Evolutionary conservation across 1,284 basidiomycete genomes (phyloP), one percentile per base, ranked within the genome.

Genomic region (Boletus semigastroideus): DNA sequence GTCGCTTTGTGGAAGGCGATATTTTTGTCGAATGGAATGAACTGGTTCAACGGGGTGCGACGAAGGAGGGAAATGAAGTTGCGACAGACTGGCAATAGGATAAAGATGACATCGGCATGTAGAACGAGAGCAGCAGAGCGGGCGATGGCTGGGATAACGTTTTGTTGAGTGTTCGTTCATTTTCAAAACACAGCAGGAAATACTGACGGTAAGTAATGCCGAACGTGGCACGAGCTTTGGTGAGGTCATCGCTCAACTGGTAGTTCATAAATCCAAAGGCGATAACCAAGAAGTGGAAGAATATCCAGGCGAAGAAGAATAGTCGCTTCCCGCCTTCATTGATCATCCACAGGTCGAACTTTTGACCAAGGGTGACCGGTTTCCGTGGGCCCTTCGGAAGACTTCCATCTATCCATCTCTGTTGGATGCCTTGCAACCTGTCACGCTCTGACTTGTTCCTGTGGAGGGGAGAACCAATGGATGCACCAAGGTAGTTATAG

Each of bases 1-100:
- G 89, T 87, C 46, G 87, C 84, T 65, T 92, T 93, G 77, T 95
- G 92, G 70, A 94, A 87, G 4, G 85, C 85, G 69, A 93, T 84
- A 68, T 89, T 92, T 75, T 91, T 88, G 77, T 93, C 91, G 65
- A 94, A 92, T 25, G 93, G 92, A 58, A 96, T 90, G 70, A 93
- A 72, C 59, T 83, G 78, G 73, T 92, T 92, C 48, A 95, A 74
- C 2, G 91, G 82, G 0, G 90, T 92, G 43, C 85, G 82, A 31
- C 93, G 86, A 40, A 94, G 77, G 37, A 93, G 62, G 12, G 92
- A 93, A 67, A 95, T 83, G 71, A 95, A 91, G 73, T 91, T 93
- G 54, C 93, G 83, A 78, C 93, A 95, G 65, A 95, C 83, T 30
- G 93, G 93, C 27, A 96, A 79, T 46, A 95, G 83, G 70, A 96